Percentiles rank a stretch among this genome's conserved stretches.
phyloP scores from a whole-genome alignment of 305 asterid species.

The Rubia occidens region DNA sequence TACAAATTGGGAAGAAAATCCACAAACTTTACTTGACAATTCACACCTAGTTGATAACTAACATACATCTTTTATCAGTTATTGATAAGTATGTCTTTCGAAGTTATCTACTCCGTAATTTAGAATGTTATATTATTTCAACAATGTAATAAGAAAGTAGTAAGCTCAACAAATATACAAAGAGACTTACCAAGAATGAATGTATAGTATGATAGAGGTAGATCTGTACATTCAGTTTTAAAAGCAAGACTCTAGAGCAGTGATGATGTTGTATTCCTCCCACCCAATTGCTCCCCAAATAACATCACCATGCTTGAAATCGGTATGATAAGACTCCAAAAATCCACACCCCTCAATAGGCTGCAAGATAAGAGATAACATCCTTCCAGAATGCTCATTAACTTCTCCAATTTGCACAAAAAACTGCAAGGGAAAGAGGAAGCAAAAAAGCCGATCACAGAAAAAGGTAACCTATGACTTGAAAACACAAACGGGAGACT shows the following conservation, averaged over 20 bases:
- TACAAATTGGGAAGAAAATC: too few species aligned
- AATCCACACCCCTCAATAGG: slow-evolving; percentile 37
- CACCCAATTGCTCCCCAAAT: slow-evolving; percentile 48
- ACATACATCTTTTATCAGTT: too few species aligned
- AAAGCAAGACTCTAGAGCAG: slow-evolving; percentile 23
- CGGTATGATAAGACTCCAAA: slow-evolving; percentile 39
- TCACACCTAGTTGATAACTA: too few species aligned
- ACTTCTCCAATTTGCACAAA: not conserved
- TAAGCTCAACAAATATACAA: not conserved
- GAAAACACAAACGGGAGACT: not conserved
- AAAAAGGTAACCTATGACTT: not conserved
- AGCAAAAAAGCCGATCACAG: not conserved
- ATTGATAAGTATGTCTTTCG: too few species aligned
- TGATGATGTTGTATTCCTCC: slow-evolving; percentile 48
- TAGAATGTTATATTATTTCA: too few species aligned
- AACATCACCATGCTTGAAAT: slow-evolving; percentile 41
- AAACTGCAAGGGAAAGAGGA: not conserved
- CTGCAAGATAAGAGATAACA: slow-evolving; percentile 15
- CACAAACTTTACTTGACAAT: too few species aligned
- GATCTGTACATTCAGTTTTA: slow-evolving; percentile 31
- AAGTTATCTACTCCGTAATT: too few species aligned
- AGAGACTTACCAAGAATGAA: slow-evolving; percentile 42
- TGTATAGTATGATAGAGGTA: slow-evolving; percentile 50
- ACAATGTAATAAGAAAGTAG: not conserved
- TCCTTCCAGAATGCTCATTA: not conserved